phyloP scores from a whole-genome alignment of 441 rosid genomes.

The Macaranga tanarius region DNA sequence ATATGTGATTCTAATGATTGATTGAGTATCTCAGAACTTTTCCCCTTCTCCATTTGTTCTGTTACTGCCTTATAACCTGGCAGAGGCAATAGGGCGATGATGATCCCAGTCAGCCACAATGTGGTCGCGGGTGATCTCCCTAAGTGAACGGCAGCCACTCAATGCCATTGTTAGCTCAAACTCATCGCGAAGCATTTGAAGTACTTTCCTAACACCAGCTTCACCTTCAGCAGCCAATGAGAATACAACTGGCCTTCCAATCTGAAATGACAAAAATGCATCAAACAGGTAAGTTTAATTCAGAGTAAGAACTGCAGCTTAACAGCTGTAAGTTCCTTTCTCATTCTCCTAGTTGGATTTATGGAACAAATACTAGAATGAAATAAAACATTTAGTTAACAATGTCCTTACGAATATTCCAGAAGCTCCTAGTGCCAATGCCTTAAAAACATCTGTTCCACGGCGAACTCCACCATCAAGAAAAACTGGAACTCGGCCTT shows the following conservation, averaged over 20 bases:
- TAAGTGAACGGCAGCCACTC: slow-evolving; percentile 76
- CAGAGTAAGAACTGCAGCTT: not conserved
- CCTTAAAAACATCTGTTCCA: slow-evolving; percentile 96
- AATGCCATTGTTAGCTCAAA: slow-evolving; percentile 92
- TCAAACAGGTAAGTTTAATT: not conserved
- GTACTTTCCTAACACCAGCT: slow-evolving; percentile 73
- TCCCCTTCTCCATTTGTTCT: not conserved
- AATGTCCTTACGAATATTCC: slow-evolving; percentile 81
- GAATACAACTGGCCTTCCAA: slow-evolving; percentile 89
- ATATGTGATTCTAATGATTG: slow-evolving; percentile 4
- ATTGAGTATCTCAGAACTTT: not conserved
- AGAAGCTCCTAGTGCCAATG: slow-evolving; percentile 92
- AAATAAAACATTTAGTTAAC: not conserved
- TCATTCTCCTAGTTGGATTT: not conserved
- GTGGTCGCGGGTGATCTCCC: slow-evolving; percentile 76
- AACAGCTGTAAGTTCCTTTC: not conserved
- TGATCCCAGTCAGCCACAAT: slow-evolving; percentile 66
- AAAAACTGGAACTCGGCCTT: slow-evolving; percentile 80
- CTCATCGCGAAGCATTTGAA: slow-evolving; percentile 79
- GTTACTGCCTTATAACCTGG: slow-evolving; percentile 49
- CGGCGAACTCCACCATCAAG: slow-evolving; percentile 96
- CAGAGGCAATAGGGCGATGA: slow-evolving; percentile 34
- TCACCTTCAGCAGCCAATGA: slow-evolving; percentile 87
- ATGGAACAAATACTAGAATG: not conserved
- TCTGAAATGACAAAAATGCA: slow-evolving; percentile 35